Evolutionary conservation across 208 protist genomes (phyloP).

Genomic region (Leishmania tarentolae): DNA sequence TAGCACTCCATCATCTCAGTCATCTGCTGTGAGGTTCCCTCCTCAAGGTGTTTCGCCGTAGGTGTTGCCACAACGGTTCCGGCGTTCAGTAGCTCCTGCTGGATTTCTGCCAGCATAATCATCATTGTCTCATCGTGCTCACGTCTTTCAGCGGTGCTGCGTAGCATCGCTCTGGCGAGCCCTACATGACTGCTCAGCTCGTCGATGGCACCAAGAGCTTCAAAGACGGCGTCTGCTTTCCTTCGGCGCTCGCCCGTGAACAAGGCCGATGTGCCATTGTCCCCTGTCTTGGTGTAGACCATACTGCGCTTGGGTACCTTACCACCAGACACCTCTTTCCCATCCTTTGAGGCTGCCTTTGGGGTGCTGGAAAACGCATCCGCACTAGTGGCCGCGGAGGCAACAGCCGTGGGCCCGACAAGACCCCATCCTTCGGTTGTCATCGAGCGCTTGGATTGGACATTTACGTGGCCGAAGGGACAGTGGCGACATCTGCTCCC

Average conservation of each 20-base stretch:
- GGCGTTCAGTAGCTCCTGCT: constrained; percentile 71
- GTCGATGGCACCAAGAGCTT: constrained; percentile 62
- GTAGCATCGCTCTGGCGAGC: constrained; percentile 35
- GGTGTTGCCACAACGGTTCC: constrained; percentile 73
- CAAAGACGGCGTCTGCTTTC: constrained; percentile 67
- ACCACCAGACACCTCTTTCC: not conserved
- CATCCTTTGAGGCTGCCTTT: not conserved
- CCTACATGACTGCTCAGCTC: constrained; percentile 68
- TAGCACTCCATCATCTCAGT: constrained; percentile 25
- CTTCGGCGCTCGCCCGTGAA: constrained; percentile 59
- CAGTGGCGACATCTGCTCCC: constrained; percentile 59
- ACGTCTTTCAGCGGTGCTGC: constrained; percentile 14
- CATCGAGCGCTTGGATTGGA: constrained; percentile 13
- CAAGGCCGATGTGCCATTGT: constrained; percentile 60
- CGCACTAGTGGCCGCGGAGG: constrained; percentile 6
- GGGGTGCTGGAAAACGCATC: not conserved
- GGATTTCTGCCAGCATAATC: constrained; percentile 42
- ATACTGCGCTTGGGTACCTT: constrained; percentile 24
- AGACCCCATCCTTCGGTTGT: not conserved
- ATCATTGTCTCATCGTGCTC: constrained; percentile 31
- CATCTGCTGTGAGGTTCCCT: constrained; percentile 16
- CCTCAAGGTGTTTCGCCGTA: constrained; percentile 18
- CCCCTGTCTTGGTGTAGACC: constrained; percentile 67
- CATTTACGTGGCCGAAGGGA: constrained; percentile 55
- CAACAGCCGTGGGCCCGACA: not conserved